Base-by-base conservation (phyloP, 2,329 filamentous ascomycete genomes). In the Trichophyton simii region DNA sequence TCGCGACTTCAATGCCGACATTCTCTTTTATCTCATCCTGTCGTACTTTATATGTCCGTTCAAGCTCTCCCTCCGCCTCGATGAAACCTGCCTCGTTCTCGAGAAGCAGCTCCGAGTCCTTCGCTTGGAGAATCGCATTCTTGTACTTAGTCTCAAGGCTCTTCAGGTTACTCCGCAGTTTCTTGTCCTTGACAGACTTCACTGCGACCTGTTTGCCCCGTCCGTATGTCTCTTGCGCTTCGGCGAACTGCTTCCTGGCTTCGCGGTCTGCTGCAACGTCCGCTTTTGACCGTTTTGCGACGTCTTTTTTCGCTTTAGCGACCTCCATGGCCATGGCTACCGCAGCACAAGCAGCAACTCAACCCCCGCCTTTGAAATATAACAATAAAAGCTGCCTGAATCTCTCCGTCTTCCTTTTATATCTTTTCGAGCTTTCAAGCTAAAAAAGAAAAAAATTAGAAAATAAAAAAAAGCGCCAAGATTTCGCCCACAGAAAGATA, bases 51-150 rank as follows among this genome's bases (percentile, higher is more conserved):
- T 95, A 97, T 20, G 94, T 99, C 71, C 86, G 81, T 74, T 99
- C 94, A 64, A 99, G 80, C 72, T 91, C 91, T 28, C 82, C 82
- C 72, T 99, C 94, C 1, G 92, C 82, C 74, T 97, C 89, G 61
- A 99, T 78, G 68, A 95, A 95, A 5, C 94, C 94, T 9, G 82
- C 78, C 5, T 86, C 83, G 72, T 96, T 89, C 75, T 97, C 92
- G 60, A 95, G 83, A 68, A 99, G 77, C 62, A 99, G 94, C 76
- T 99, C 94, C 22, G 92, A 90, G 79, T 96, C 92, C 75, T 96
- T 95, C 15, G 94, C 91, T 73, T 88, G 87, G 41, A 95, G 75
- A 0, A 88, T 79, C 0, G 92, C 92, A 68, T 87, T 83, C 69
- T 91, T 84, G 75, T 91, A 92, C 73, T 94, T 94, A 63, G 78